phyloP scores from a whole-genome alignment of 441 rosid species.

The Gossypium gossypioides region DNA sequence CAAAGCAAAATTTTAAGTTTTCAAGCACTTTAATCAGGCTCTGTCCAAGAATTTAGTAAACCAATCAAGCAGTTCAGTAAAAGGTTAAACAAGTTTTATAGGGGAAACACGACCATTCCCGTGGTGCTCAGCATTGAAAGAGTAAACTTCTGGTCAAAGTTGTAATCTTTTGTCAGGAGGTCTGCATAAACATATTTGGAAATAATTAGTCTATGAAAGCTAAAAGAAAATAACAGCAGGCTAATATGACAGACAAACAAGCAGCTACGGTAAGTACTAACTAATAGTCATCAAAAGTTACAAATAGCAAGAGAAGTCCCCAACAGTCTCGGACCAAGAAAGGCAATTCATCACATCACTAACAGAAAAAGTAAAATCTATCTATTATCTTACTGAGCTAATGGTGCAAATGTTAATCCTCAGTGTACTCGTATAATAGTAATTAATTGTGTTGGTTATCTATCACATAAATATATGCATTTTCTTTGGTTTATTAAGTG shows the following conservation, averaged over 20 bases:
- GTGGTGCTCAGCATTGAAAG: constrained; percentile 43
- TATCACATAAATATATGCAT: background rate
- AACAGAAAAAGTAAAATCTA: background rate
- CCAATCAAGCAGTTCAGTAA: background rate
- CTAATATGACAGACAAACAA: background rate
- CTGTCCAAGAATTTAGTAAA: background rate
- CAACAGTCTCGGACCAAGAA: background rate
- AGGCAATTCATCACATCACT: background rate
- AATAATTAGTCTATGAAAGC: background rate
- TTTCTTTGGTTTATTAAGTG: background rate
- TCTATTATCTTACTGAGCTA: background rate
- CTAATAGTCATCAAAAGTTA: background rate
- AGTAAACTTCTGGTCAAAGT: constrained; percentile 64
- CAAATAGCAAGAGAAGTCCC: background rate
- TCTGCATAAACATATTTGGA: constrained; percentile 34
- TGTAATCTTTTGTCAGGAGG: constrained; percentile 60
- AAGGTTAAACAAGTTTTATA: constrained; percentile 3
- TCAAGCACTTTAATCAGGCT: background rate
- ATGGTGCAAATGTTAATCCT: background rate
- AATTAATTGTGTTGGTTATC: background rate
- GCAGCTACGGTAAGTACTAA: background rate
- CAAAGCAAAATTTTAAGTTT: background rate
- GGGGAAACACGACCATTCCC: constrained; percentile 42
- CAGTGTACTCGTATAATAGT: background rate
- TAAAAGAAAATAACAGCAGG: background rate